Percentiles rank a stretch among this genome's conserved stretches.
Evolutionary conservation across 2,329 filamentous ascomycete species (phyloP).

Genomic region (Stenocarpella maydis): DNA sequence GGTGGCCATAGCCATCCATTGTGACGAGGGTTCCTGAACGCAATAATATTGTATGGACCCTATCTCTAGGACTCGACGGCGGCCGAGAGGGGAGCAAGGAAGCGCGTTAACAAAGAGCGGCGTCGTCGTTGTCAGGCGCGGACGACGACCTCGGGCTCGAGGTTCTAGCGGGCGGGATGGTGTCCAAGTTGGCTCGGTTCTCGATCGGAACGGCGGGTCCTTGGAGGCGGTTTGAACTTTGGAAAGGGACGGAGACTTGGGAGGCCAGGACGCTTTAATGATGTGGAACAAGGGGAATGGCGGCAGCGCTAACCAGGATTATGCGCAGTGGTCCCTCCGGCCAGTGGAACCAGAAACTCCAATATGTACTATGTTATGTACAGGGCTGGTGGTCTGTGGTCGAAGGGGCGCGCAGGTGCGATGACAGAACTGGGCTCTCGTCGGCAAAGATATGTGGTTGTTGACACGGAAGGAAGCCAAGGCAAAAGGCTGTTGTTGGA

Average conservation of each 20-base stretch:
- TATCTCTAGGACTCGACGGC: constrained; percentile 7
- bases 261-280: constrained; percentile 15
- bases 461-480: constrained; percentile 4
- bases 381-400: constrained; percentile 5
- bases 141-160: constrained; percentile 5
- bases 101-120: neutral
- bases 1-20: constrained; percentile 54
- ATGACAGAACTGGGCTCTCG: neutral
- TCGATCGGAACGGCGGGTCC: constrained; percentile 6
- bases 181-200: constrained; percentile 11
- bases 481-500: neutral
- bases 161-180: constrained; percentile 8
- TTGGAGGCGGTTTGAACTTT: constrained; percentile 6
- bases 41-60: constrained; percentile 25
- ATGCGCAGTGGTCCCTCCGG: constrained; percentile 20
- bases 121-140: constrained; percentile 5
- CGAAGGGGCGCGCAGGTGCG: neutral
- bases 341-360: constrained; percentile 21
- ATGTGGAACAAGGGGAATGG: constrained; percentile 21
- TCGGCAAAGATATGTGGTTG: neutral
- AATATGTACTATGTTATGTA: too few relatives aligned
- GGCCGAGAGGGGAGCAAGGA: constrained; percentile 12
- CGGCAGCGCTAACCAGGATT: constrained; percentile 17
- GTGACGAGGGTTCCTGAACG: constrained; percentile 20
- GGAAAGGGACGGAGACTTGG: neutral